Conservation (phyloP, 78 protist species). For the Dictyostelium intermedium region DNA sequence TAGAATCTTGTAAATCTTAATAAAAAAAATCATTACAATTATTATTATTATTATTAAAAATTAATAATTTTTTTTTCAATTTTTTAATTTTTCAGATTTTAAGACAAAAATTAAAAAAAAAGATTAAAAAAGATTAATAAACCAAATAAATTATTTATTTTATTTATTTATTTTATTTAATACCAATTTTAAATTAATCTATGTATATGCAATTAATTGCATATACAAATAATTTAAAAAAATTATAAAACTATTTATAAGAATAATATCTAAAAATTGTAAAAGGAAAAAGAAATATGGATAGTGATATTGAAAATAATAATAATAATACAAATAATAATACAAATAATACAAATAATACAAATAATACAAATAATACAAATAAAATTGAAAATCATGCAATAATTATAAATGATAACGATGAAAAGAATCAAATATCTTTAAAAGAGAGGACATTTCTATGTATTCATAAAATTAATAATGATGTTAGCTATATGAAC, state of each 20-base stretch:
- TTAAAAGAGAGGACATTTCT: slow-evolving; percentile 22
- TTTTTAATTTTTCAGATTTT: no score
- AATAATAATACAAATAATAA: background rate
- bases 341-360: background rate
- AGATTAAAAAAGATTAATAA: no score
- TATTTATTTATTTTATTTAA: no score
- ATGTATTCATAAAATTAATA: slow-evolving; percentile 33
- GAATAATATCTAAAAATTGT: background rate
- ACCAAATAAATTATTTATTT: no score
- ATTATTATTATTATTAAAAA: no score
- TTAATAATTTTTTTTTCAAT: no score
- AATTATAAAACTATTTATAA: no score
- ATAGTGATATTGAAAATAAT: background rate
- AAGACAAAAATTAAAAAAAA: background rate
- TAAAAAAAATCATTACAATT: no score
- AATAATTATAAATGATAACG: background rate
- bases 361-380: background rate
- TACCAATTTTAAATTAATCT: no score
- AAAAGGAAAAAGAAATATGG: background rate
- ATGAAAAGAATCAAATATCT: background rate
- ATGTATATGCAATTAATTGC: background rate
- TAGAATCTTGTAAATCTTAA: no score
- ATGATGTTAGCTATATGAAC: slow-evolving; percentile 20
- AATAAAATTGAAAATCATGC: background rate
- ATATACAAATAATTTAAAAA: background rate